A percentile compares a stretch with the other conserved stretches of the same genome.
These are phyloP conservation scores for Paramecium tetraurelia DNA, from an alignment of 73 alveolate genomes.

Conservation along the genomic window DNA sequence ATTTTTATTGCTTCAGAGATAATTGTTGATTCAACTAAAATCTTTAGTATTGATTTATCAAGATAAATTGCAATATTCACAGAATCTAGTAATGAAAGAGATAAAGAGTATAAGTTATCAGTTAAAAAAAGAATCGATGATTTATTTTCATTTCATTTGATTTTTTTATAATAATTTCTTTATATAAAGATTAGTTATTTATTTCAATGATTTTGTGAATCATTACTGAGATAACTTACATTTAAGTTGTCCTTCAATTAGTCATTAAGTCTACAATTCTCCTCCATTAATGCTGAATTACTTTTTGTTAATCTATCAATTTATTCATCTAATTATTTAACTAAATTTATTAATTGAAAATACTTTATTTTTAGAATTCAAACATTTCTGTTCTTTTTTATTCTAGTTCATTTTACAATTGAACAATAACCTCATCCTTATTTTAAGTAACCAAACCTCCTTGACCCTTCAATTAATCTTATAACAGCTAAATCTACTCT, in stretches of 20 bases:
- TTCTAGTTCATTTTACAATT: background rate
- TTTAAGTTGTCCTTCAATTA: background rate
- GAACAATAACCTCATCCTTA: background rate
- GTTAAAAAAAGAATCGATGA: too few relatives aligned
- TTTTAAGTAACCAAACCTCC: background rate
- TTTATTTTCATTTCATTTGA: too few relatives aligned
- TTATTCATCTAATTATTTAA: background rate
- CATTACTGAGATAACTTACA: background rate
- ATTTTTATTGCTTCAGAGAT: too few relatives aligned
- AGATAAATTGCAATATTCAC: conserved; percentile 75
- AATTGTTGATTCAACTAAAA: too few relatives aligned
- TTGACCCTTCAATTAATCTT: background rate
- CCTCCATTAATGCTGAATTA: conserved; percentile 1
- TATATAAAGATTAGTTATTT: background rate
- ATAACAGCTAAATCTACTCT: background rate
- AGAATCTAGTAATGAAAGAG: too few relatives aligned
- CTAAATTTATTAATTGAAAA: background rate
- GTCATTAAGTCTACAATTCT: background rate
- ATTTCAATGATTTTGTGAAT: conserved; percentile 15
- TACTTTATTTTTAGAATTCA: background rate
- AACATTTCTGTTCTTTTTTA: background rate
- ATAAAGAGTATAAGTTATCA: too few relatives aligned
- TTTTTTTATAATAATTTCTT: background rate
- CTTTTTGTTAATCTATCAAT: background rate
- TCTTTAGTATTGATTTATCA: conserved; percentile 55